Evolutionary conservation across 805 yeast genomes (phyloP).

Genomic region (Crinitomyces ghanaensis): DNA sequence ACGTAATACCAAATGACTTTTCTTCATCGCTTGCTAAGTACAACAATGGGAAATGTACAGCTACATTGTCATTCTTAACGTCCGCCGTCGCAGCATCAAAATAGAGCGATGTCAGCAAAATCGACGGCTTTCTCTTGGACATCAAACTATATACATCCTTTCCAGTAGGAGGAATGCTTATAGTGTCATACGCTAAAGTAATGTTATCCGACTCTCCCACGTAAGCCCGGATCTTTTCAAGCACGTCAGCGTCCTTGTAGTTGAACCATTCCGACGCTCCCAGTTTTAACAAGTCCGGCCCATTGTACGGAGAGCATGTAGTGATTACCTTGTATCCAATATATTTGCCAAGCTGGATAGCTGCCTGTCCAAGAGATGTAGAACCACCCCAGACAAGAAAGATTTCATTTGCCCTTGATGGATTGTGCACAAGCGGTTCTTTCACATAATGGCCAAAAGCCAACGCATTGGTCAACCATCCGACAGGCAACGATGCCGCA

Average conservation of each 20-base stretch:
- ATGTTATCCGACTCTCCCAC: conserved; percentile 18
- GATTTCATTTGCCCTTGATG: conserved; percentile 12
- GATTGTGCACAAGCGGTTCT: conserved; percentile 20
- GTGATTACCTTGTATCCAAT: conserved; percentile 37
- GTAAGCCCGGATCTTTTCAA: conserved; percentile 30
- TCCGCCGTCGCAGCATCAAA: conserved; percentile 5
- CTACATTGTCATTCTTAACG: conserved; percentile 4
- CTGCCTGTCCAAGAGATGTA: conserved; percentile 47
- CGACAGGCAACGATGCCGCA: conserved; percentile 49
- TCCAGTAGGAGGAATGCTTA: conserved; percentile 14
- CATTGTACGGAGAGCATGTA: conserved; percentile 40
- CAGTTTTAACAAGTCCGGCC: conserved; percentile 29
- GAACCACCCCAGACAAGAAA: conserved; percentile 37
- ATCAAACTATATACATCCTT: conserved; percentile 10
- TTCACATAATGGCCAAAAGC: conserved; percentile 25
- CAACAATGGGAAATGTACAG: conserved; percentile 8
- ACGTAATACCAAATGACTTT: conserved; percentile 8
- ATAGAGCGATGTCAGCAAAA: conserved; percentile 3
- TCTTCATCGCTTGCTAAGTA: conserved; percentile 10
- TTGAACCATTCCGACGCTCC: conserved; percentile 48
- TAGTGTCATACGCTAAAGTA: conserved; percentile 19
- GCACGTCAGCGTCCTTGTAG: conserved; percentile 32
- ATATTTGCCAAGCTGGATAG: conserved; percentile 48
- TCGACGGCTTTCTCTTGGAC: conserved; percentile 8
- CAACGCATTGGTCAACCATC: conserved; percentile 38